Evolutionary conservation across 2,329 filamentous ascomycete genomes (phyloP).

Genomic region (Nannizziopsis arthrosporioides): DNA sequence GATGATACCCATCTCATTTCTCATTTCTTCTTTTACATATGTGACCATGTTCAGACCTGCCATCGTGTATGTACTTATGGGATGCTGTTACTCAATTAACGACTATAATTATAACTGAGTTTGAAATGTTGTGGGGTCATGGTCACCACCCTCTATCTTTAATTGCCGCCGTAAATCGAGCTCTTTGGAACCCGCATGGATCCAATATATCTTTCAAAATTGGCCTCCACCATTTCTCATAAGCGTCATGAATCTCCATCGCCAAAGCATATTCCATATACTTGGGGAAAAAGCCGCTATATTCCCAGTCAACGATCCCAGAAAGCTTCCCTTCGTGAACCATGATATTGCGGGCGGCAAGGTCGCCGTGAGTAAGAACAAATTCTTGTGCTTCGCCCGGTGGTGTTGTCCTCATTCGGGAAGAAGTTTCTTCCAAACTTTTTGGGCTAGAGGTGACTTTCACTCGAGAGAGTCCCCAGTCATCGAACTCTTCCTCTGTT

Average conservation of each 20-base stretch:
- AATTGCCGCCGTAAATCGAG: background rate
- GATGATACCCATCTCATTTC: too few species aligned
- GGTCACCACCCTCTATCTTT: background rate
- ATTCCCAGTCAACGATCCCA: constrained; percentile 14
- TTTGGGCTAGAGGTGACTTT: too few species aligned
- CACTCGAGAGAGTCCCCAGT: too few species aligned
- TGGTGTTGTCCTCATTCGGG: too few species aligned
- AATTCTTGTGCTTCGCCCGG: constrained; percentile 6
- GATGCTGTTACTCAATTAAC: too few species aligned
- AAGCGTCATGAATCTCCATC: background rate
- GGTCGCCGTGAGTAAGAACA: constrained; percentile 14
- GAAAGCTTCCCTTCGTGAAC: constrained; percentile 12
- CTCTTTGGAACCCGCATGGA: background rate
- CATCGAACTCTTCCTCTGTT: too few species aligned
- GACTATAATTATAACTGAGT: too few species aligned
- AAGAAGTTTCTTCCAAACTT: too few species aligned
- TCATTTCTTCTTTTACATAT: too few species aligned
- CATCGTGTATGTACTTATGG: too few species aligned
- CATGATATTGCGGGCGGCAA: constrained; percentile 14
- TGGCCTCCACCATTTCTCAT: background rate
- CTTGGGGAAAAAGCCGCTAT: constrained; percentile 12
- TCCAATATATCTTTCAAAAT: background rate
- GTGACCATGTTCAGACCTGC: too few species aligned
- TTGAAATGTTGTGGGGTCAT: too few species aligned
- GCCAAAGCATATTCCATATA: background rate